Percentiles rank a stretch among this genome's conserved stretches.
phyloP scores from a whole-genome alignment of 2,329 filamentous ascomycete genomes.

The Bipolaris zeicola region DNA sequence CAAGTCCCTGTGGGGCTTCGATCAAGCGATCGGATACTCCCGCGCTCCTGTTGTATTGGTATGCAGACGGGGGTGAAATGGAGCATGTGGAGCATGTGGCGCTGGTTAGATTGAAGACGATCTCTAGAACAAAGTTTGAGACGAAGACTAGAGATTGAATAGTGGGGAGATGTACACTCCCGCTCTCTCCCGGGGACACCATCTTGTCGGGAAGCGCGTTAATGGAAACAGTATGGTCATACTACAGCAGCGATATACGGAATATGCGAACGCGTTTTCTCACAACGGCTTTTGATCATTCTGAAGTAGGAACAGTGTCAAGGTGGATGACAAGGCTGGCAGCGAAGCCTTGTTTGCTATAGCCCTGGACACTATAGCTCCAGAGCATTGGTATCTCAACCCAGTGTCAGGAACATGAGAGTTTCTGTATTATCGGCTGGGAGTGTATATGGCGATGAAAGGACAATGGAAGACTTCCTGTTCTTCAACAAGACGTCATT shows the following conservation, averaged over 20 bases:
- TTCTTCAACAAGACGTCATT: too few species aligned
- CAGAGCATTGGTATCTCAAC: too few species aligned
- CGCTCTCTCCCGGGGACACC: conserved; percentile 12
- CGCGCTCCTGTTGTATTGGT: neutral
- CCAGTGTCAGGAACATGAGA: too few species aligned
- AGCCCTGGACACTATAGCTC: too few species aligned
- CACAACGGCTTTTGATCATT: conserved; percentile 19
- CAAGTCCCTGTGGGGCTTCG: conserved; percentile 13
- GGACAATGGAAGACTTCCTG: too few species aligned
- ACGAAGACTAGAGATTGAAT: conserved; percentile 16
- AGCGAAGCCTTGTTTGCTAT: too few species aligned
- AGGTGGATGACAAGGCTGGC: too few species aligned
- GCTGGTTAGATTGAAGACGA: conserved; percentile 1
- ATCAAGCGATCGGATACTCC: neutral
- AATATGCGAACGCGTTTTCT: conserved; percentile 15
- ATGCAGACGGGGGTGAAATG: neutral
- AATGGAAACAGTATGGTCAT: neutral
- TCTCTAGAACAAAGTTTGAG: conserved; percentile 14
- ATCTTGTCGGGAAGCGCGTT: neutral
- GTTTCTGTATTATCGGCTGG: too few species aligned
- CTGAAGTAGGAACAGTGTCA: too few species aligned
- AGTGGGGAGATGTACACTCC: conserved; percentile 18
- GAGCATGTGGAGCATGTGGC: neutral
- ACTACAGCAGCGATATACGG: neutral
- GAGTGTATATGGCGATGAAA: too few species aligned